phyloP scores from a whole-genome alignment of 495 filamentous ascomycete genomes.

The Aspergillus leporis region DNA sequence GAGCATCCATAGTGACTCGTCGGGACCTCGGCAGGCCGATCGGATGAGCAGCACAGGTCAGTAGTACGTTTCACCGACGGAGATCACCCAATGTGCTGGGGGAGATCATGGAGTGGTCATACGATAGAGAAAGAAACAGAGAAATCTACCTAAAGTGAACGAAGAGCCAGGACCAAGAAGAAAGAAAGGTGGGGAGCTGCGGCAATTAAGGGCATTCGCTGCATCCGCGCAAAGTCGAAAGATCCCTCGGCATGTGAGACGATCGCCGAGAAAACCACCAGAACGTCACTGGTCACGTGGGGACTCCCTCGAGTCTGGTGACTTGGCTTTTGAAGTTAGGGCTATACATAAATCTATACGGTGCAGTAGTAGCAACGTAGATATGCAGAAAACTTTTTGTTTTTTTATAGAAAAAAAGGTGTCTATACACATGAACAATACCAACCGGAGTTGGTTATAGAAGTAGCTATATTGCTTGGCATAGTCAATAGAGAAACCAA shows the following conservation, averaged over 20 bases:
- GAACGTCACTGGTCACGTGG: conserved; percentile 49
- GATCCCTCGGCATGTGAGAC: conserved; percentile 49
- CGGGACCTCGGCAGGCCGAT: conserved; percentile 35
- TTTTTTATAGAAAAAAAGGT: conserved; percentile 12
- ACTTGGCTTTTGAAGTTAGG: too few relatives aligned
- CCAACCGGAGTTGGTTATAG: not conserved
- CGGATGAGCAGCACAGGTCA: conserved; percentile 10
- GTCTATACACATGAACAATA: conserved; percentile 8
- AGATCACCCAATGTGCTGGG: conserved; percentile 15
- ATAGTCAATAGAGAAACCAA: conserved; percentile 9
- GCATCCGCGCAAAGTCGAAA: conserved; percentile 30
- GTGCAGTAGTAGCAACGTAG: too few relatives aligned
- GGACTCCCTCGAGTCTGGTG: not conserved
- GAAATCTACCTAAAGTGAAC: conserved; percentile 14
- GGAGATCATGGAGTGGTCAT: conserved; percentile 14
- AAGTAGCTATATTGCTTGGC: conserved; percentile 5
- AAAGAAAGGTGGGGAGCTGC: conserved; percentile 23
- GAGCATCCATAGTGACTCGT: conserved; percentile 39
- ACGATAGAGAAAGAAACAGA: conserved; percentile 5
- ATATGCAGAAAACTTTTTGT: conserved; percentile 6
- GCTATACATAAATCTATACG: too few relatives aligned
- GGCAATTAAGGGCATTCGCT: conserved; percentile 28
- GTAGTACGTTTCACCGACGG: conserved; percentile 15
- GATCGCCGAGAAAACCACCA: conserved; percentile 21
- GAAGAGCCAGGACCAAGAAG: conserved; percentile 9